These are phyloP conservation scores for Apiospora marii DNA, from an alignment of 2,329 filamentous ascomycete genomes.

Conservation along the genomic window DNA sequence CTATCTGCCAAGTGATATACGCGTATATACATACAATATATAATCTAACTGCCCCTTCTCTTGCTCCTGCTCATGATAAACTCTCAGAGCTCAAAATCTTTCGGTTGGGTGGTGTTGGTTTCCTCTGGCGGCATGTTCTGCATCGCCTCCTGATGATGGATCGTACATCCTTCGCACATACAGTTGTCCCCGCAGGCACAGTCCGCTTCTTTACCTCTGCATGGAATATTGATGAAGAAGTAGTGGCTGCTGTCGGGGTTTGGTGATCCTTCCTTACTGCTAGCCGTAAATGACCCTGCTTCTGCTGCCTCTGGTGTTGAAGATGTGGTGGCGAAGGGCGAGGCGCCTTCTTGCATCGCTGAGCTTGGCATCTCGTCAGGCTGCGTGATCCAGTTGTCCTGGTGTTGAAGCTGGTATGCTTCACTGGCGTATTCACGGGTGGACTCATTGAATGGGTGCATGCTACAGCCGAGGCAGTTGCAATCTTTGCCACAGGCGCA, in stretches of 20 bases:
- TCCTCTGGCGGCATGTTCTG: background rate
- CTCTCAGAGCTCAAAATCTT: background rate
- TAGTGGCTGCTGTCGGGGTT: background rate
- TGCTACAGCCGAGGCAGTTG: background rate
- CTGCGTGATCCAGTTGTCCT: background rate
- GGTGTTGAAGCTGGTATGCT: background rate
- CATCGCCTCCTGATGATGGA: background rate
- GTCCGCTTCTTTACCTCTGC: background rate
- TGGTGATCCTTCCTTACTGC: slow-evolving; percentile 1
- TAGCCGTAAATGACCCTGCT: background rate
- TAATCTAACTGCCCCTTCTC: background rate
- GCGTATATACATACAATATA: background rate
- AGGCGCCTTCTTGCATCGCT: background rate
- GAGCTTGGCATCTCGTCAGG: background rate
- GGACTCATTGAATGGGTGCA: background rate
- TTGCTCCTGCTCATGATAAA: background rate
- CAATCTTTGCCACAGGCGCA: background rate
- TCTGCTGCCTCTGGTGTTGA: background rate
- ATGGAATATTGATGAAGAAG: background rate
- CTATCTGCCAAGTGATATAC: background rate
- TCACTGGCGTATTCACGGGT: background rate
- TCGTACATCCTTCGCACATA: background rate
- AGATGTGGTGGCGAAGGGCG: background rate
- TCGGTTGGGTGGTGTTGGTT: background rate
- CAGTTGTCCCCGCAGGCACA: background rate